A percentile compares a stretch with the other conserved stretches of the same genome.
Conservation (phyloP, 2,329 filamentous ascomycete species). For the Hypocreales sp. region DNA sequence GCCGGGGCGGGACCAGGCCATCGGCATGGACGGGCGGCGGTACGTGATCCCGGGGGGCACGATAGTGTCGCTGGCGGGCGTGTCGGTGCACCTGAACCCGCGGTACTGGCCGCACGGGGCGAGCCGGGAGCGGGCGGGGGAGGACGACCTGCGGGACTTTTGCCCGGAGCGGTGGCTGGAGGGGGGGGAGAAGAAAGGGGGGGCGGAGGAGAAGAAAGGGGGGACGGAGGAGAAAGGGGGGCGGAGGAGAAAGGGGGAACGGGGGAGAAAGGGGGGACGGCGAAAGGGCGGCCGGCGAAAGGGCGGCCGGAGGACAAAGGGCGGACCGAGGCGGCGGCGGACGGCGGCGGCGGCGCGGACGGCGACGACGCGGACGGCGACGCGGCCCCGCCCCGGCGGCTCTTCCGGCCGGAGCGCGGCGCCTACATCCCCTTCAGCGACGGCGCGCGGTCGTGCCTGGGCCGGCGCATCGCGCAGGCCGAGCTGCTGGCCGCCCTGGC, state of each 20-base stretch:
- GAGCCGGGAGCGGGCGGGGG: slow-evolving; percentile 23
- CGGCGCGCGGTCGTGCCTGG: slow-evolving; percentile 40
- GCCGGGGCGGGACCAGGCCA: slow-evolving; percentile 31
- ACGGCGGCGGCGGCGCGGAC: slow-evolving; percentile 30
- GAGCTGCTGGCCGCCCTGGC: slow-evolving; percentile 40
- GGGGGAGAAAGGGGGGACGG: slow-evolving; percentile 31
- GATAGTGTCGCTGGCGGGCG: slow-evolving; percentile 38
- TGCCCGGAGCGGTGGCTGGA: slow-evolving; percentile 59
- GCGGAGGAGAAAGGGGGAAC: slow-evolving; percentile 39
- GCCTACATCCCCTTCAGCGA: slow-evolving; percentile 44
- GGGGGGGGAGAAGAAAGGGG: slow-evolving; percentile 22
- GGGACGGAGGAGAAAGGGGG: slow-evolving; percentile 17
- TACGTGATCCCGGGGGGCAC: slow-evolving; percentile 41
- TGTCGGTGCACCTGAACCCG: slow-evolving; percentile 50
- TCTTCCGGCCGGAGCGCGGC: slow-evolving; percentile 44
- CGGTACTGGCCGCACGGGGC: slow-evolving; percentile 49
- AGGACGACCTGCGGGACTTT: slow-evolving; percentile 50
- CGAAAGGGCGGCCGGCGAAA: slow-evolving; percentile 42
- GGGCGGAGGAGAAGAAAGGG: slow-evolving; percentile 29
- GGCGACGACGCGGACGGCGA: slow-evolving; percentile 43
- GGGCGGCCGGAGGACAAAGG: slow-evolving; percentile 15
- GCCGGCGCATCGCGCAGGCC: slow-evolving; percentile 42
- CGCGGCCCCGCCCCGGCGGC: slow-evolving; percentile 39
- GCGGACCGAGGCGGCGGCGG: slow-evolving; percentile 40
- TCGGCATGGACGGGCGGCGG: slow-evolving; percentile 42